Base-by-base conservation (phyloP, 148 eudicot genomes). In the Rhododendron molle region DNA sequence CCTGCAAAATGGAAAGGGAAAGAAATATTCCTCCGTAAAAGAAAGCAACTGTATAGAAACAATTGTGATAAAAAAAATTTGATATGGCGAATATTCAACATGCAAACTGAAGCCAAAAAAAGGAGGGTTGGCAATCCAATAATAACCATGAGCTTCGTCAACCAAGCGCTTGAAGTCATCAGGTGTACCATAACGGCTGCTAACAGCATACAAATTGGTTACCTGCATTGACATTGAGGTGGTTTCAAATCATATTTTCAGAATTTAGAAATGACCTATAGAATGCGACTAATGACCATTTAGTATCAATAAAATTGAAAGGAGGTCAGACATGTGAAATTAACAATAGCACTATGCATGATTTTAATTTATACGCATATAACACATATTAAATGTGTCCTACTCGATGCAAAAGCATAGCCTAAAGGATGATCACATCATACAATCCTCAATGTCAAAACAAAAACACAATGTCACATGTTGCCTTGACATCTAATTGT, bases 161-260 rank as follows among this genome's bases (percentile, higher is more conserved):
- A 97, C 98, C 92, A 95, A 90, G 47, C 88, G 96, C 94, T 97
- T 97, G 90, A 97, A 97, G 85, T 97, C 99, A 83, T 97, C 98
- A 78, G 99, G 99, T 80, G 96, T 97, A 81, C 99, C 99, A 90
- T 89, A 97, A 85, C 99, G 98, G 90, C 99, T 95, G 90, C 98
- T 95, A 85, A 94, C 97, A 89, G 99, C 99, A 90, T 85, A 97
- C 90, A 95, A 91, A 89, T 97, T 97, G 76, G 98, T 94, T 34
- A 91, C 96, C 98, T 97, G 95, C 88, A 89, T 58, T 85, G 69
- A 81, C 86, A 89, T 86, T 79, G 40, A 77, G 44, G 58, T 40
- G 44, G 58, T 40, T 58, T 44, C 83, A 52, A 81, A 86, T 72
- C 72, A 74, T 83, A 79, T 80, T 60, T 21, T 26, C 76, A 85